Percentiles rank a stretch among this genome's conserved stretches.
These are phyloP conservation scores for Starmerella apicola DNA, from an alignment of 805 yeast species.

Conservation along the genomic window DNA sequence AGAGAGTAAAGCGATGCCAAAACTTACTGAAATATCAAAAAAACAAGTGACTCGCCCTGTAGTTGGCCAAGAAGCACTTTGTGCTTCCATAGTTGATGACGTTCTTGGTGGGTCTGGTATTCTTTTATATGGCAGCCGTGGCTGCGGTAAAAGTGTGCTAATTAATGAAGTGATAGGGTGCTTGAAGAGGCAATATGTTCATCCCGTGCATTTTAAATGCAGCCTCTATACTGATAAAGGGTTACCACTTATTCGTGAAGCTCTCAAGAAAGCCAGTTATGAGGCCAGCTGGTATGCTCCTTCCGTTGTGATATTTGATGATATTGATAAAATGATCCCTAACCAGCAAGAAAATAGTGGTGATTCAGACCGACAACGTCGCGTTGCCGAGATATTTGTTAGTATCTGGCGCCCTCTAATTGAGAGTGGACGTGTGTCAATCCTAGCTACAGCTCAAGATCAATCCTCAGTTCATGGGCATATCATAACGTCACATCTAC, in stretches of 20 bases:
- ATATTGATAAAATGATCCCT: conserved; percentile 58
- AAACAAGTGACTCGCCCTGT: conserved; percentile 23
- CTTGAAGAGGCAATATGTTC: conserved; percentile 33
- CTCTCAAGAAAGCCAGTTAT: conserved; percentile 34
- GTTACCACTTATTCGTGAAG: conserved; percentile 35
- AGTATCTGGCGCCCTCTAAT: conserved; percentile 34
- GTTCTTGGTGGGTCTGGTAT: conserved; percentile 42
- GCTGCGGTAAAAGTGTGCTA: conserved; percentile 66
- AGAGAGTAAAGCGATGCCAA: conserved; percentile 16
- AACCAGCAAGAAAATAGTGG: conserved; percentile 45
- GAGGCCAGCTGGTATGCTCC: conserved; percentile 69
- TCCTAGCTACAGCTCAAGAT: conserved; percentile 52
- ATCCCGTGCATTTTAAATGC: conserved; percentile 41
- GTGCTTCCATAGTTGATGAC: conserved; percentile 32
- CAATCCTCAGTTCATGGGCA: conserved; percentile 52
- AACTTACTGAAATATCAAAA: not conserved
- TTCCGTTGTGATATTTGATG: conserved; percentile 60
- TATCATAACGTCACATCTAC: conserved; percentile 54
- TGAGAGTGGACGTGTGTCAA: conserved; percentile 35
- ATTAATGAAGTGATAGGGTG: conserved; percentile 32
- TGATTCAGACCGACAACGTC: conserved; percentile 50
- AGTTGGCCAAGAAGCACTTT: conserved; percentile 45
- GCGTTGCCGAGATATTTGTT: conserved; percentile 50
- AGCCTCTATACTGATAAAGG: conserved; percentile 46
- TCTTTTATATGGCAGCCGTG: conserved; percentile 59